phyloP scores from a whole-genome alignment of 192 early-diverging fungal species.

The Coemansia sp. region DNA sequence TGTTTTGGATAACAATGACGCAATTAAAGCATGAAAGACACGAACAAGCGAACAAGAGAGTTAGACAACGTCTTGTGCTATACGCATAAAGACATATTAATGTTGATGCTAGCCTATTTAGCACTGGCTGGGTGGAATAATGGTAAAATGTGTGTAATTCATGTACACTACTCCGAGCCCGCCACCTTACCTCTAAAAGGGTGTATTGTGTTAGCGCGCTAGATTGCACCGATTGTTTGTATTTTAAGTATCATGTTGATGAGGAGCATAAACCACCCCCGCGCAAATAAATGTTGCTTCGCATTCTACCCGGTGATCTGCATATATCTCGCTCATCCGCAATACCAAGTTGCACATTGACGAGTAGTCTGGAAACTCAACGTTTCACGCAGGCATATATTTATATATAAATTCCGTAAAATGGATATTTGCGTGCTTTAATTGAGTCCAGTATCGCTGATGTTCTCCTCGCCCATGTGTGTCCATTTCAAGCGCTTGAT shows the following conservation, averaged over 20 bases:
- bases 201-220: not conserved
- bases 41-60: not conserved
- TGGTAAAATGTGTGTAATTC: not conserved
- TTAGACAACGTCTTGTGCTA: not conserved
- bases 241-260: not conserved
- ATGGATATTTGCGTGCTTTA: conserved; percentile 9
- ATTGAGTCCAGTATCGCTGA: not conserved
- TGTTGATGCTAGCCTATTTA: not conserved
- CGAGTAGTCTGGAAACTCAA: not conserved
- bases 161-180: not conserved
- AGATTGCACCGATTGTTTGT: not conserved
- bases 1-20: not conserved
- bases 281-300: not conserved
- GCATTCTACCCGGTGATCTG: not conserved
- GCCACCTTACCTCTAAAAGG: not conserved
- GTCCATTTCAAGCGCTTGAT: not conserved
- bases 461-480: not conserved
- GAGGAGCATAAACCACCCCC: not conserved
- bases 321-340: not conserved
- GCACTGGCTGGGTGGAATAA: not conserved
- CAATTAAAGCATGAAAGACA: not conserved
- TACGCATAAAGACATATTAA: not conserved
- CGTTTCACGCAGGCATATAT: not conserved
- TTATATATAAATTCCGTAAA: not conserved
- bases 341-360: not conserved